Evolutionary conservation across 1,139 yeast species (phyloP).

Genomic region (Geotrichum fermentans): DNA sequence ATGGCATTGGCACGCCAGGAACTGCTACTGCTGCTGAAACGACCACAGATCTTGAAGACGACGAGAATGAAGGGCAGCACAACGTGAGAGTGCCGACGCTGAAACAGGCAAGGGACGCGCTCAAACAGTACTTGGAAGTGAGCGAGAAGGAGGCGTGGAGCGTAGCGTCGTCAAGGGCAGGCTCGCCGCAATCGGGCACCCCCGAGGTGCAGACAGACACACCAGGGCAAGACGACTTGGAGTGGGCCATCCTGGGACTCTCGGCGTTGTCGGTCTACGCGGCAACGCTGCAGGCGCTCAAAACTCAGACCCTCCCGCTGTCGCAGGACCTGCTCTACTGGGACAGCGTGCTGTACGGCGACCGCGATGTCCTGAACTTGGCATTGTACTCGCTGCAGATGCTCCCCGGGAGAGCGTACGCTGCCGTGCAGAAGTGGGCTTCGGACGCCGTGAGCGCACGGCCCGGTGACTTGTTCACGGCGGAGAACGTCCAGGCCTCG

Average conservation of each 20-base stretch:
- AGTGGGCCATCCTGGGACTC: constrained; percentile 22
- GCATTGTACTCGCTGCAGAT: constrained; percentile 12
- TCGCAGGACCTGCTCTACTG: constrained; percentile 35
- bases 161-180: background rate
- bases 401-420: background rate
- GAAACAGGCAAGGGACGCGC: background rate
- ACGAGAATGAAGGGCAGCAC: background rate
- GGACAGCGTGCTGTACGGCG: constrained; percentile 29
- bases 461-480: background rate
- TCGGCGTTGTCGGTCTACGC: constrained; percentile 26
- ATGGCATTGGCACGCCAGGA: background rate
- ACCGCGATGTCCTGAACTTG: constrained; percentile 6
- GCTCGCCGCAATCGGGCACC: background rate
- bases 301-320: constrained; percentile 34
- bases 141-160: background rate
- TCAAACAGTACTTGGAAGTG: constrained; percentile 6
- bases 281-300: constrained; percentile 28
- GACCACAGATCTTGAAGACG: background rate
- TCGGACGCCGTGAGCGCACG: background rate
- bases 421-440: background rate
- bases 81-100: background rate
- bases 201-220: background rate
- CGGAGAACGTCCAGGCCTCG: background rate
- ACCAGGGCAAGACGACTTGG: constrained; percentile 1
- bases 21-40: background rate